Evolutionary conservation across 768 basidiomycete genomes (phyloP), one percentile per base, ranked within the genome.

Genomic region (Suillus brevipes): DNA sequence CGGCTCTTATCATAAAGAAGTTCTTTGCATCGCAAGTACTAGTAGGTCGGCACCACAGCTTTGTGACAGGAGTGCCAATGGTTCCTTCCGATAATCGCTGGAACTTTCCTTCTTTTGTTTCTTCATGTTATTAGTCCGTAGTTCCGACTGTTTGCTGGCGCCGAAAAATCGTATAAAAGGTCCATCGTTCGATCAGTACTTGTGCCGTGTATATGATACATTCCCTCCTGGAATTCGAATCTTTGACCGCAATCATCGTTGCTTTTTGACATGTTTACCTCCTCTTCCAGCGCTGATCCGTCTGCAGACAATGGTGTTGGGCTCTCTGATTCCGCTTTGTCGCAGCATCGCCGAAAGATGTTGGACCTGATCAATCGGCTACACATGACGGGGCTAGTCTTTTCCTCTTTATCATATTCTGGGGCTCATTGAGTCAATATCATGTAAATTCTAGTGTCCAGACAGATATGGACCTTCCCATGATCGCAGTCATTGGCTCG

Each of bases 401-500:
- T 23, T 66, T 20, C 55, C 14, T 42, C 28, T 60, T 6, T 20
- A 23, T 64, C 34, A 50, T 63, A 25, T 20, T 68, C 60, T 9
- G 49, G 23, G 9, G n/a, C 37, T 60, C 31, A 59, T 37, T 6
- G 25, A 34, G 9, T 13, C 34, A 14, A 34, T n/a, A 34, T 47
- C 5, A 37, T 37, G 28, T 52, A 57, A 64, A 9, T n/a, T 20
- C 13, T 52, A 91, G 90, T 0, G 88, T 89, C 0, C 85, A 91
- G 66, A 78, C 83, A 16, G 88, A 92, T 61, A 85, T 93, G 12
- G 89, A 91, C 68, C 76, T 92, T 0, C 91, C 91, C 0, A 84
- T 86, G 66, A 90, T 92, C 38, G 87, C 86, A 0, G 91, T 91
- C 50, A 83, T 91, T 20, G 90, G 91, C 1, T 83, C 81, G 2